phyloP scores from a whole-genome alignment of 768 basidiomycete species.

The Leccinum longicurvipes region DNA sequence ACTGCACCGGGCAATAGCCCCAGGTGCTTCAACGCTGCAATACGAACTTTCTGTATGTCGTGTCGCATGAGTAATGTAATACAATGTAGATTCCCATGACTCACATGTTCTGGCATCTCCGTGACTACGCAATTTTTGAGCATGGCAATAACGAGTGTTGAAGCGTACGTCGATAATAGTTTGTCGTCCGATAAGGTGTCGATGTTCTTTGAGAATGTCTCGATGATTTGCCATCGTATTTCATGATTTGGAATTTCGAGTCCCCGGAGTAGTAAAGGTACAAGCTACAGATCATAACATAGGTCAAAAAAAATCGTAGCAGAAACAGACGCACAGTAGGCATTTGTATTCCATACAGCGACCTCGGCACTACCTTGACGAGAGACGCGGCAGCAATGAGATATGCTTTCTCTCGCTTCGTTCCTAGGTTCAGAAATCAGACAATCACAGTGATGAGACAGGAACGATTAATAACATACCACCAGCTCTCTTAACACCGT shows the following conservation, averaged over 20 bases:
- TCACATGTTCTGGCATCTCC: slow-evolving; percentile 57
- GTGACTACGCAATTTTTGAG: slow-evolving; percentile 55
- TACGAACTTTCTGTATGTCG: slow-evolving; percentile 62
- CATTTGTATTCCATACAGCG: slow-evolving; percentile 69
- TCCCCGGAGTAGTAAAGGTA: slow-evolving; percentile 84
- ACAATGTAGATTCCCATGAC: slow-evolving; percentile 14
- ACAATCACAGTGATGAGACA: neutral
- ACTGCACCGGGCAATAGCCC: slow-evolving; percentile 70
- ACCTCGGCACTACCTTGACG: slow-evolving; percentile 74
- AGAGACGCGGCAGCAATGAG: slow-evolving; percentile 82
- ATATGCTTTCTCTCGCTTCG: slow-evolving; percentile 58
- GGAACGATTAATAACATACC: slow-evolving; percentile 38
- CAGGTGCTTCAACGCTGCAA: slow-evolving; percentile 72
- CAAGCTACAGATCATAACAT: slow-evolving; percentile 51
- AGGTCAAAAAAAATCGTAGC: neutral
- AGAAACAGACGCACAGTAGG: slow-evolving; percentile 41
- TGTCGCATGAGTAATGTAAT: neutral
- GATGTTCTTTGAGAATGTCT: slow-evolving; percentile 70
- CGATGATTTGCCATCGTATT: slow-evolving; percentile 77
- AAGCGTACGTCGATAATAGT: slow-evolving; percentile 66
- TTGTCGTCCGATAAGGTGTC: slow-evolving; percentile 50
- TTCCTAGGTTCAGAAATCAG: slow-evolving; percentile 35
- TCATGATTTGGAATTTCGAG: slow-evolving; percentile 72
- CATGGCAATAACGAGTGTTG: slow-evolving; percentile 67
- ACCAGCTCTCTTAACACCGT: slow-evolving; percentile 53